These are phyloP conservation scores for Mycena amicta DNA, from an alignment of 768 basidiomycete species.

Conservation along the genomic window DNA sequence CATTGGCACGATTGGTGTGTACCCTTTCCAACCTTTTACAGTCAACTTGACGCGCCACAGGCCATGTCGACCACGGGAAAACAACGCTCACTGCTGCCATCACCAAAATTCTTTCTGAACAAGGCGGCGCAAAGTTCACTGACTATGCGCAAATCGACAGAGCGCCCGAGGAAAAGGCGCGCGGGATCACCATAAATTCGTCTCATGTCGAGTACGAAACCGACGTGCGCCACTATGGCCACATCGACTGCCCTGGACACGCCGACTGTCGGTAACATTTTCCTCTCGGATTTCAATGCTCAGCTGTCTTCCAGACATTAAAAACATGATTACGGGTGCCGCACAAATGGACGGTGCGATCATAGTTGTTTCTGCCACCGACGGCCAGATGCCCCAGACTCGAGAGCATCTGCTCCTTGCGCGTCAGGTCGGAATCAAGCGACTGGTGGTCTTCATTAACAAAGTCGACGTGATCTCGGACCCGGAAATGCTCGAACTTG, in stretches of 20 bases:
- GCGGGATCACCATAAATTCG: slow-evolving; percentile 99
- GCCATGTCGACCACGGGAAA: slow-evolving; percentile 98
- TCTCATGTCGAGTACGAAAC: slow-evolving; percentile 99
- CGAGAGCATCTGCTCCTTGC: slow-evolving; percentile 97
- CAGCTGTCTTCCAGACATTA: slow-evolving; percentile 61
- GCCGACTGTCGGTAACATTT: slow-evolving; percentile 74
- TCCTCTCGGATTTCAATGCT: slow-evolving; percentile 3
- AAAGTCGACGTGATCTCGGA: slow-evolving; percentile 97
- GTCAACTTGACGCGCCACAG: slow-evolving; percentile 38
- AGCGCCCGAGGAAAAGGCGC: slow-evolving; percentile 98
- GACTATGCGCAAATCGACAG: slow-evolving; percentile 98
- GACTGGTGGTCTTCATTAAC: slow-evolving; percentile 99
- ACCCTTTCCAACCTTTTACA: slow-evolving; percentile 5
- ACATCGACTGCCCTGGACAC: slow-evolving; percentile 97
- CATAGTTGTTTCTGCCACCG: slow-evolving; percentile 96
- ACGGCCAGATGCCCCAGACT: slow-evolving; percentile 99
- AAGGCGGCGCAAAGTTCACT: slow-evolving; percentile 83
- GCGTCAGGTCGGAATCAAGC: slow-evolving; percentile 97
- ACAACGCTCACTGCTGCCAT: slow-evolving; percentile 96
- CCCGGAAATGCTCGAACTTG: slow-evolving; percentile 97
- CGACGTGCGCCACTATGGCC: slow-evolving; percentile 85
- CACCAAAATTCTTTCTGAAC: slow-evolving; percentile 85
- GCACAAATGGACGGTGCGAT: slow-evolving; percentile 97
- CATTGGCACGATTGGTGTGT: slow-evolving; percentile 85
- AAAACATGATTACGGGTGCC: slow-evolving; percentile 99